Evolutionary conservation across 2,329 filamentous ascomycete species (phyloP), one percentile per base, ranked within the genome.

Genomic region (Akanthomyces uredinophilus): DNA sequence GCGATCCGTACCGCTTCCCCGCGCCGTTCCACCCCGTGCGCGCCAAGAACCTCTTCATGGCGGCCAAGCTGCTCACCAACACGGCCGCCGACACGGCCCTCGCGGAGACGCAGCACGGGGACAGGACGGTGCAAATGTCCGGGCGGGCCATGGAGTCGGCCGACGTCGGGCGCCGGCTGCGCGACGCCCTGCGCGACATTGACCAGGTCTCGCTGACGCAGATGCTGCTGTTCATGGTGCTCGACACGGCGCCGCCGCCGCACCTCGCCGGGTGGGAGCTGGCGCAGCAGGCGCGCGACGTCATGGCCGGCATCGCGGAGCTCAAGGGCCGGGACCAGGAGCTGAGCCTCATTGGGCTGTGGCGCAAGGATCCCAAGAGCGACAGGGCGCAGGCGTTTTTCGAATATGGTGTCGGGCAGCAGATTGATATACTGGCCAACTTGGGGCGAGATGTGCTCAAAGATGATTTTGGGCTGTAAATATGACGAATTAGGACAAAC

Each of bases 181-280:
- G 72, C 0, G 66, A 76, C 22, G 64, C 69, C 0, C 66, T 85
- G 20, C 68, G 70, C 4, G 74, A 76, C 18, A 77, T 81, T 11
- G 83, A 86, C 62, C 81, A 82, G 64, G 76, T 83, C 3, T 81
- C 79, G 11, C 71, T 85, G 55, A 81, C 80, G 64, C 82, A 86
- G 66, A 79, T 79, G 60, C 68, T 86, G 16, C 72, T 85, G 60
- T 72, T 78, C 43, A 75, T 87, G 66, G 74, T 81, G 14, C 65
- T 79, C 22, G 71, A 75, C 35, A 75, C 78, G 51, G 77, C 73
- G 1, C 76, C 77, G 0, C 66, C 70, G 32, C 78, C 74, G 5
- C 77, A 81, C 64, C 75, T 75, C 6, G 71, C 75, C 7, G 77
- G 78, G 7, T 84, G 81, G 78, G 75, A 75, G 29, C 72, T 83